These are phyloP conservation scores for Blastobotrys apis DNA, from an alignment of 1,139 yeast species.

Conservation along the genomic window DNA sequence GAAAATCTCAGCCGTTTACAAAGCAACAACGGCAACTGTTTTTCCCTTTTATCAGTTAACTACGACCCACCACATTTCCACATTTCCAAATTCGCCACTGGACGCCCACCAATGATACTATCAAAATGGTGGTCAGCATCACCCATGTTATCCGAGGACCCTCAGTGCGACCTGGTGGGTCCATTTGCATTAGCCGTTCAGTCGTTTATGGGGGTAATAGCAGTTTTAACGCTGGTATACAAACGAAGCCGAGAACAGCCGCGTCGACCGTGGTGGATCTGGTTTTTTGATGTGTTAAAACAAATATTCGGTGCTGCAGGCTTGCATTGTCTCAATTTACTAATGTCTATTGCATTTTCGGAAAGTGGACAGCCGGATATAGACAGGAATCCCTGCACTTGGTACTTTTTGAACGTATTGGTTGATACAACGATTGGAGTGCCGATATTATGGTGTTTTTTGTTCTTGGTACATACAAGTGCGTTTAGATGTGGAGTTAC, in stretches of 20 bases:
- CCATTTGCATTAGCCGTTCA: conserved; percentile 42
- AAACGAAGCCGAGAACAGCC: conserved; percentile 81
- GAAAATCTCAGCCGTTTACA: too few species aligned
- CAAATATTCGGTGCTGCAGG: conserved; percentile 85
- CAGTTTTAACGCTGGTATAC: conserved; percentile 65
- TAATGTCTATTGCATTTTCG: conserved; percentile 57
- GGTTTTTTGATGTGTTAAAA: conserved; percentile 87
- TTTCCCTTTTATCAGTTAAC: too few species aligned
- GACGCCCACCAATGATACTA: too few species aligned
- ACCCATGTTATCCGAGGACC: conserved; percentile 6
- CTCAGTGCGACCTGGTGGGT: conserved; percentile 40
- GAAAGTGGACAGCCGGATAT: conserved; percentile 33
- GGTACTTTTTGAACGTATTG: conserved; percentile 85
- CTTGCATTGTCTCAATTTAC: conserved; percentile 74
- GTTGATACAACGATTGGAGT: conserved; percentile 96
- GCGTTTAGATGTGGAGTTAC: conserved; percentile 48
- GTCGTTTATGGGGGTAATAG: conserved; percentile 59
- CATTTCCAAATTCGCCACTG: too few species aligned
- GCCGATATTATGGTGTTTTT: conserved; percentile 62
- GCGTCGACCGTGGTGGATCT: conserved; percentile 78
- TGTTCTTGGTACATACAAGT: conserved; percentile 44
- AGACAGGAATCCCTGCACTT: conserved; percentile 42
- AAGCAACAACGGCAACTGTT: too few species aligned
- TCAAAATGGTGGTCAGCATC: neutral
- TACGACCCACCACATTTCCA: too few species aligned